Conservation (phyloP, 768 basidiomycete genomes). For the Collybia mongolica region DNA sequence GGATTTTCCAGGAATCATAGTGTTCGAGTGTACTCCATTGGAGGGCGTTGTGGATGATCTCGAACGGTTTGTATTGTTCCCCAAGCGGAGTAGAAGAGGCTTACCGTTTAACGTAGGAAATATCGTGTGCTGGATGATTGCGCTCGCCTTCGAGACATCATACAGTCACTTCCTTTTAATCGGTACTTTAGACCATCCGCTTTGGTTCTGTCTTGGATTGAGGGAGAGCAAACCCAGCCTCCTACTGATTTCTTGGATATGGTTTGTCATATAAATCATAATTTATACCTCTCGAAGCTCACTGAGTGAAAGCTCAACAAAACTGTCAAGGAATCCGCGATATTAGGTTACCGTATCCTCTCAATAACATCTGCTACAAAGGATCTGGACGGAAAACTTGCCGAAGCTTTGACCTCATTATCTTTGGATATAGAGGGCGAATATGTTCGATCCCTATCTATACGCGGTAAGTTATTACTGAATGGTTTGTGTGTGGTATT, state of each 20-base stretch:
- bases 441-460: slow-evolving; percentile 43
- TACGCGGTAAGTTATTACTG: slow-evolving; percentile 39
- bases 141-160: slow-evolving; percentile 62
- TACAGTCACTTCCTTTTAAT: slow-evolving; percentile 49
- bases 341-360: slow-evolving; percentile 43
- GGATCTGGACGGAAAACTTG: slow-evolving; percentile 60
- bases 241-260: slow-evolving; percentile 55
- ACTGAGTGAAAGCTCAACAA: slow-evolving; percentile 41
- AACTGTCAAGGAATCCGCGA: slow-evolving; percentile 39
- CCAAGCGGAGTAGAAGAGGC: slow-evolving; percentile 1
- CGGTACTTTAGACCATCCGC: slow-evolving; percentile 65
- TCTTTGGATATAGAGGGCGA: slow-evolving; percentile 58
- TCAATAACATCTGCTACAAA: slow-evolving; percentile 48
- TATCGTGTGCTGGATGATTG: slow-evolving; percentile 74
- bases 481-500: background rate
- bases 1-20: slow-evolving; percentile 61
- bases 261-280: slow-evolving; percentile 36
- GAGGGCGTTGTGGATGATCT: slow-evolving; percentile 62
- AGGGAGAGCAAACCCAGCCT: slow-evolving; percentile 33
- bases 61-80: slow-evolving; percentile 49
- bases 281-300: slow-evolving; percentile 1
- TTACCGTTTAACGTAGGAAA: slow-evolving; percentile 41
- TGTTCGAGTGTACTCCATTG: slow-evolving; percentile 76
- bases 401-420: slow-evolving; percentile 35
- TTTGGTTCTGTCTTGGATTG: slow-evolving; percentile 60